These are phyloP conservation scores for Rhodofomes roseus DNA, from an alignment of 1,284 basidiomycete species.

Conservation along the genomic window DNA sequence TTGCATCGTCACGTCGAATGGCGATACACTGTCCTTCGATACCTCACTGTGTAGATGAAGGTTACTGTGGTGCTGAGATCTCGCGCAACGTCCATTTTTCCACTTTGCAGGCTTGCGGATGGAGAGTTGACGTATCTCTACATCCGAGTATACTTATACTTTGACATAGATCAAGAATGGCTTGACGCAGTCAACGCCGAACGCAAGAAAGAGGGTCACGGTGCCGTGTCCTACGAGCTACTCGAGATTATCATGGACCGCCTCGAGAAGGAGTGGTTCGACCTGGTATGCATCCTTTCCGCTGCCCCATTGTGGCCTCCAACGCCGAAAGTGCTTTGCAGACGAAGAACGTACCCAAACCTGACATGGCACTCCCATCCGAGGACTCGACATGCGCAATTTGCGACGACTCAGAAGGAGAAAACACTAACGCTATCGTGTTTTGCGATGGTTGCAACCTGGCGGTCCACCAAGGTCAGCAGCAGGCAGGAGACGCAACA, in stretches of 20 bases:
- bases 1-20: no score
- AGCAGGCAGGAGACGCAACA: not conserved
- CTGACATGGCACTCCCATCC: constrained; percentile 76
- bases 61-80: no score
- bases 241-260: constrained; percentile 98
- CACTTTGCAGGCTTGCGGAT: not conserved
- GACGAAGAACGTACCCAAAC: constrained; percentile 90
- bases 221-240: constrained; percentile 76
- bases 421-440: constrained; percentile 98
- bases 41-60: no score
- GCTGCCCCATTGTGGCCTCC: not conserved
- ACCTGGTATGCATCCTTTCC: constrained; percentile 58
- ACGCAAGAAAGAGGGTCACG: constrained; percentile 74
- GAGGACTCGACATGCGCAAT: constrained; percentile 96
- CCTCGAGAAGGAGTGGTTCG: constrained; percentile 99
- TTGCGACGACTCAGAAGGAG: constrained; percentile 97
- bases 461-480: constrained; percentile 93
- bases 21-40: no score
- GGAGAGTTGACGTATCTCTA: not conserved
- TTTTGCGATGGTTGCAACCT: constrained; percentile 99
- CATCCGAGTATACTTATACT: not conserved
- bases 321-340: constrained; percentile 29
- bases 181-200: constrained; percentile 84
- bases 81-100: not conserved
- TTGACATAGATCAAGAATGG: constrained; percentile 85